A percentile compares a stretch with the other conserved stretches of the same genome.
These are phyloP conservation scores for Leishmania tarentolae DNA, from an alignment of 208 protist genomes.

Conservation along the genomic window DNA sequence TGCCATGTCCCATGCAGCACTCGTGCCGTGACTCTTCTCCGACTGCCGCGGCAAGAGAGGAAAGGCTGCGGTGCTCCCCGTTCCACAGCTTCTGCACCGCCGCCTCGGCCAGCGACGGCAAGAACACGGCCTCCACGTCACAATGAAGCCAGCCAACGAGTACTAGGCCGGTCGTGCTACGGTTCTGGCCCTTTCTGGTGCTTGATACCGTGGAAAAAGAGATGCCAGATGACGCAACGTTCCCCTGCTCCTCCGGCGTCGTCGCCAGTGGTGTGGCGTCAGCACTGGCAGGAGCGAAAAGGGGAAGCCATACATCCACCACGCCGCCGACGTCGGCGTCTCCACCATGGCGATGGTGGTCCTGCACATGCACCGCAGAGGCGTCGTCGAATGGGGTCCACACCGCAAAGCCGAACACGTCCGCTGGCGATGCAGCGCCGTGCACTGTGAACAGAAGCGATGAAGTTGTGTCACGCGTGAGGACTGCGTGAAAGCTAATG, in stretches of 20 bases:
- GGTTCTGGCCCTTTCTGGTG: not conserved
- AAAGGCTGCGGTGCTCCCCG: constrained; percentile 18
- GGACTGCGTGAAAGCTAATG: constrained; percentile 34
- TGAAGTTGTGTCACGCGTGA: constrained; percentile 34
- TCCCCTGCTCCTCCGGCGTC: not conserved
- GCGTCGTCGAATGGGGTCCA: constrained; percentile 34
- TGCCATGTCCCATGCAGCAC: not conserved
- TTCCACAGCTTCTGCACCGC: constrained; percentile 35
- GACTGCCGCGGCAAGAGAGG: constrained; percentile 10
- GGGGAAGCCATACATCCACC: constrained; percentile 49
- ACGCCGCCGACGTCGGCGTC: not conserved
- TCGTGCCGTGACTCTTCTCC: not conserved
- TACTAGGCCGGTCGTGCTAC: constrained; percentile 10
- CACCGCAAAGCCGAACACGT: constrained; percentile 47
- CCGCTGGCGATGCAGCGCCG: constrained; percentile 26
- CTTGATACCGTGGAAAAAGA: no score
- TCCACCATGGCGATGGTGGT: not conserved
- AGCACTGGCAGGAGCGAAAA: constrained; percentile 30
- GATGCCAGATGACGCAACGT: not conserved
- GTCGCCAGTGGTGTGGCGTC: not conserved
- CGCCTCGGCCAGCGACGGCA: constrained; percentile 14
- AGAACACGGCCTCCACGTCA: constrained; percentile 35
- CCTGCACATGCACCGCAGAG: not conserved
- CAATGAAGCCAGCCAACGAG: constrained; percentile 51
- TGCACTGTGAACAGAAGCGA: constrained; percentile 51